Percentiles rank a stretch among this genome's conserved stretches.
Evolutionary conservation across 768 basidiomycete genomes (phyloP).

Genomic region (Pulveroboletus sp.): DNA sequence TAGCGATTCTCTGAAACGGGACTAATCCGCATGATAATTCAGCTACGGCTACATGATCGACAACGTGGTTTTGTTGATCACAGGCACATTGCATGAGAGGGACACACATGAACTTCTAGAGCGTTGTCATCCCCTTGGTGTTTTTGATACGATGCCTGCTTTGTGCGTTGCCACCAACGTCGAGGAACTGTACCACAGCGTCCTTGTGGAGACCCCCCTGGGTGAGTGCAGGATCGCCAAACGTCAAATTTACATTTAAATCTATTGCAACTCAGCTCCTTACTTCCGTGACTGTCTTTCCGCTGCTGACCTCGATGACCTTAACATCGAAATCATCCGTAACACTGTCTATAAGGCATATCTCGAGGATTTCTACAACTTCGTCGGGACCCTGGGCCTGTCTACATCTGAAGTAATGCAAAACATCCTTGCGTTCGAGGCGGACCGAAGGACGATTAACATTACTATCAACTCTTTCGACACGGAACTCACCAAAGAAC

Average conservation of each 20-base stretch:
- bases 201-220: conserved; percentile 94
- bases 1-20: background rate
- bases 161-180: conserved; percentile 99
- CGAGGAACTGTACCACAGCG: conserved; percentile 95
- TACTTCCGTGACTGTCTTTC: conserved; percentile 97
- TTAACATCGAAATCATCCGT: conserved; percentile 99
- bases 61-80: conserved; percentile 96
- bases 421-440: conserved; percentile 89
- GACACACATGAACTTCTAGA: conserved; percentile 96
- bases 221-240: conserved; percentile 50
- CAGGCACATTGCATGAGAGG: conserved; percentile 93
- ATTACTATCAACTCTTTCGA: conserved; percentile 99
- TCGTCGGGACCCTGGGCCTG: conserved; percentile 70
- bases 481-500: conserved; percentile 92
- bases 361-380: conserved; percentile 93
- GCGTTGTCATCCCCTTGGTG: conserved; percentile 93
- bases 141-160: conserved; percentile 98
- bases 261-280: conserved; percentile 50
- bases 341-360: conserved; percentile 99
- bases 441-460: conserved; percentile 94
- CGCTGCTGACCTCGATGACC: conserved; percentile 93
- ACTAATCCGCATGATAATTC: conserved; percentile 11
- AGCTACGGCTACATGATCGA: conserved; percentile 99
- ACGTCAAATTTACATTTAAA: conserved; percentile 2
- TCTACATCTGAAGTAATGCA: conserved; percentile 93